Percentiles rank a stretch among this genome's conserved stretches.
phyloP scores from a whole-genome alignment of 1,139 yeast species.

The Protomyces macrosporus region DNA sequence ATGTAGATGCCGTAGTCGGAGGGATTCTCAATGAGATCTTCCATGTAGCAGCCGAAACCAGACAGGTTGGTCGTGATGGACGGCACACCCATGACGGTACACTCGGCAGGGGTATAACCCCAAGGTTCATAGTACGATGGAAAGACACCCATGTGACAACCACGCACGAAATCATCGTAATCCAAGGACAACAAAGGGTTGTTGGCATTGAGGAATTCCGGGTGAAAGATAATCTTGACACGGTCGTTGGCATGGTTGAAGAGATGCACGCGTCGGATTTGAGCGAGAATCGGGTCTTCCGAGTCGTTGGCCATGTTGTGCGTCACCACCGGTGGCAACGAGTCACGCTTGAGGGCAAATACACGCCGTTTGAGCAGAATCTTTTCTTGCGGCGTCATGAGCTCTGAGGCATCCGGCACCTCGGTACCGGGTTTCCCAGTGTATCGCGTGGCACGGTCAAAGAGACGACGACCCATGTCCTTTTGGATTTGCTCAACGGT shows the following conservation, averaged over 20 bases:
- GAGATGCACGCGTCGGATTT: constrained; percentile 83
- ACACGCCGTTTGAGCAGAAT: constrained; percentile 88
- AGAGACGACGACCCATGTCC: constrained; percentile 77
- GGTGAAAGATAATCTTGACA: constrained; percentile 94
- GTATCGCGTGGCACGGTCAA: constrained; percentile 84
- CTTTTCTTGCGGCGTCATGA: constrained; percentile 81
- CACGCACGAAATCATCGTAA: constrained; percentile 95
- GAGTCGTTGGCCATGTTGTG: constrained; percentile 94
- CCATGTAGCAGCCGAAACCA: constrained; percentile 98
- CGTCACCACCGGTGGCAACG: constrained; percentile 94
- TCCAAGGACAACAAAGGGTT: constrained; percentile 90
- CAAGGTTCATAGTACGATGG: constrained; percentile 98
- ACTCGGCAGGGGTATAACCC: constrained; percentile 99
- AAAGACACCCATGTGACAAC: constrained; percentile 96
- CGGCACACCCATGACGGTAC: constrained; percentile 99
- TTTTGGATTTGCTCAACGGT: constrained; percentile 86
- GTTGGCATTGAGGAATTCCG: constrained; percentile 90
- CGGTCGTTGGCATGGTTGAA: constrained; percentile 87
- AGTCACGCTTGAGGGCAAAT: constrained; percentile 81
- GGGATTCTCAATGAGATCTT: constrained; percentile 89
- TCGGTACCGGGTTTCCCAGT: constrained; percentile 56
- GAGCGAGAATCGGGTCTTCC: constrained; percentile 83
- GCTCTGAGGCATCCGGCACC: constrained; percentile 65
- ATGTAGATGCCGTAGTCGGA: constrained; percentile 95
- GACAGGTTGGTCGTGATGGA: constrained; percentile 95